Evolutionary conservation across 1,139 yeast genomes (phyloP).

Genomic region (Nakaseomyces bracarensis): DNA sequence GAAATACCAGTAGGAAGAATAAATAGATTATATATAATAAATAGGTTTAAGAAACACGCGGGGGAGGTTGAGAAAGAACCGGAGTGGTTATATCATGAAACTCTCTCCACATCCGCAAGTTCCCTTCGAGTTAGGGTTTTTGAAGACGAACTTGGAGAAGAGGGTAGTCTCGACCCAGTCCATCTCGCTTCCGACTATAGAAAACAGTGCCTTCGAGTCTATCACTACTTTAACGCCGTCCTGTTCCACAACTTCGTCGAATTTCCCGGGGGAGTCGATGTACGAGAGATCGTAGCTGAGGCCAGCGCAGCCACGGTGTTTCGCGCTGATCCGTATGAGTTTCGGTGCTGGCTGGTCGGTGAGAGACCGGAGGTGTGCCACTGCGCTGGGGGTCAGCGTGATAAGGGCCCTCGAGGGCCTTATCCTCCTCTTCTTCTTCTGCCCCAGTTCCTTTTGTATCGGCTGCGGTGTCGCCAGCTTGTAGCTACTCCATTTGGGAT

Average conservation of each 20-base stretch:
- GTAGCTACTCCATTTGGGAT: neutral
- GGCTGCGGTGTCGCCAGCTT: neutral
- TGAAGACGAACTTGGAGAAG: constrained; percentile 80
- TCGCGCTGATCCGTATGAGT: constrained; percentile 82
- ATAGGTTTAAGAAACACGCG: neutral
- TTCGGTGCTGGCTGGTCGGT: constrained; percentile 79
- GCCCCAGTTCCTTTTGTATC: neutral
- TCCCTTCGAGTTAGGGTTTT: constrained; percentile 93
- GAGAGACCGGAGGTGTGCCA: constrained; percentile 56
- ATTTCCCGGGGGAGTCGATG: constrained; percentile 81
- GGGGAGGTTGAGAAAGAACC: neutral
- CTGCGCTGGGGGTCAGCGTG: constrained; percentile 64
- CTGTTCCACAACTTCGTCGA: constrained; percentile 86
- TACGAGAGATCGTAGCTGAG: constrained; percentile 85
- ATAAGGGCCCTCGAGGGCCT: constrained; percentile 86
- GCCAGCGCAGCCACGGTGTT: constrained; percentile 94
- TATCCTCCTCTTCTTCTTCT: constrained; percentile 52
- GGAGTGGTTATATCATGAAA: constrained; percentile 63
- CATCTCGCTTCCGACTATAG: constrained; percentile 96
- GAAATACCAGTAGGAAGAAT: neutral
- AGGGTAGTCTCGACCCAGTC: constrained; percentile 95
- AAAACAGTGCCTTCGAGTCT: constrained; percentile 90
- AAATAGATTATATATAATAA: neutral
- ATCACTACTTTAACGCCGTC: constrained; percentile 88
- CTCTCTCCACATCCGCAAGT: constrained; percentile 99